Evolutionary conservation across 306 rosid genomes (phyloP), one percentile per base, ranked within the genome.

Genomic region (Neltuma alba): DNA sequence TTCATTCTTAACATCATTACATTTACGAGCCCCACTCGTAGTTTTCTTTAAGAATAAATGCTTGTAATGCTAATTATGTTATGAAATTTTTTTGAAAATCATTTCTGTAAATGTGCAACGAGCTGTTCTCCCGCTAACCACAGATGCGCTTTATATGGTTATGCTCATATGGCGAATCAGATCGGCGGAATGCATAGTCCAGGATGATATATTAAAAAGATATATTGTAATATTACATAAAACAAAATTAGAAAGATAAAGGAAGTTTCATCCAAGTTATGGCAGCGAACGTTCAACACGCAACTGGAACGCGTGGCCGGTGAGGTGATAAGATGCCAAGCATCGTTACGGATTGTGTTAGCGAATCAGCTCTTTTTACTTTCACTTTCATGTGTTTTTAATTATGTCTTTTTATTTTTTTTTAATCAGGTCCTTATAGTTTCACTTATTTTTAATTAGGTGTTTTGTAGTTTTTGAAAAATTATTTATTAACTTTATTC

Each of bases 11-110:
- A 10, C 31, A 36, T 64, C 11, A 65, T 21, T 21, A 5, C 23
- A 67, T 38, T 28, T 5, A 7, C 28, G 23, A 18, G 15, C 7
- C 11, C 5, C 37, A 41, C 52, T 12, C 78, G 75, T 74, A 57
- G 73, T 41, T 23, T 12, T 61, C n/a, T 60, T 62, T 20, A n/a
- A 44, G 31, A 75, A 44, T 57, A 64, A 66, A 84, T 27, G 41
- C 58, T 40, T 33, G 23, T 18, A 16, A 18, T 40, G 1, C 42
- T 34, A 30, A 61, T 69, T 61, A 76, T 34, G 31, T 42, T 33
- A 23, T 80, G 64, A 30, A 52, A 64, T 36, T 82, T 30, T 82
- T 30, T 28, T 5, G 1, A 48, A 72, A 20, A 50, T 10, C 31
- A 47, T 16, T 10, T 20, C 15, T 7, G 12, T 5, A 45, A 10